Evolutionary conservation across 768 basidiomycete species (phyloP).

Genomic region (Hygrophoropsis aurantiaca): DNA sequence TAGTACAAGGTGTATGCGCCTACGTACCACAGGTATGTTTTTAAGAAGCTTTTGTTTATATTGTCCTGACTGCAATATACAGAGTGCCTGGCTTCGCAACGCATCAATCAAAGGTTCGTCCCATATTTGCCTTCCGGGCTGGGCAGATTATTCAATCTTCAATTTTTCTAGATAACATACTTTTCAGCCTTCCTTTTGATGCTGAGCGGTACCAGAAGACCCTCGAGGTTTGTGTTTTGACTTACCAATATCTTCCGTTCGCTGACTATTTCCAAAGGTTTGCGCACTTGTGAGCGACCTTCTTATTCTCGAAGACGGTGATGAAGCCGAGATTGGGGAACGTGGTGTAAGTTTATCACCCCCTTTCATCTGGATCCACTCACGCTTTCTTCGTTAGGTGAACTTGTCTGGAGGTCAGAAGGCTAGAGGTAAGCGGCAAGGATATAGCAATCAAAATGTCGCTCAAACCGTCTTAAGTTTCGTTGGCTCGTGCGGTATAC

Average conservation of each 20-base stretch:
- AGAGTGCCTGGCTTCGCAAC: conserved; percentile 71
- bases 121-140: background rate
- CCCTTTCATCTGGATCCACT: background rate
- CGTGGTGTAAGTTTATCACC: conserved; percentile 55
- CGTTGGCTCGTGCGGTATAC: conserved; percentile 84
- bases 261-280: background rate
- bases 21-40: conserved; percentile 75
- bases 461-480: conserved; percentile 43
- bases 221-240: conserved; percentile 51
- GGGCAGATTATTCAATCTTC: background rate
- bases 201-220: conserved; percentile 75
- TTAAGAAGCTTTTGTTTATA: too few species aligned
- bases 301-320: conserved; percentile 83
- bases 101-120: conserved; percentile 58
- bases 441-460: background rate
- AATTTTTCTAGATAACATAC: conserved; percentile 55
- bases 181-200: conserved; percentile 77
- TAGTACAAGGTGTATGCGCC: conserved; percentile 75
- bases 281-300: conserved; percentile 74
- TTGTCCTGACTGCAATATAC: conserved; percentile 19
- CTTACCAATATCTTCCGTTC: background rate
- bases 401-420: conserved; percentile 58
- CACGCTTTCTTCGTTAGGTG: conserved; percentile 18
- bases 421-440: conserved; percentile 50
- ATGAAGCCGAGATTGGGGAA: conserved; percentile 86